Evolutionary conservation across 1,284 basidiomycete species (phyloP), one percentile per base, ranked within the genome.

Genomic region (Pseudozyma sp.): DNA sequence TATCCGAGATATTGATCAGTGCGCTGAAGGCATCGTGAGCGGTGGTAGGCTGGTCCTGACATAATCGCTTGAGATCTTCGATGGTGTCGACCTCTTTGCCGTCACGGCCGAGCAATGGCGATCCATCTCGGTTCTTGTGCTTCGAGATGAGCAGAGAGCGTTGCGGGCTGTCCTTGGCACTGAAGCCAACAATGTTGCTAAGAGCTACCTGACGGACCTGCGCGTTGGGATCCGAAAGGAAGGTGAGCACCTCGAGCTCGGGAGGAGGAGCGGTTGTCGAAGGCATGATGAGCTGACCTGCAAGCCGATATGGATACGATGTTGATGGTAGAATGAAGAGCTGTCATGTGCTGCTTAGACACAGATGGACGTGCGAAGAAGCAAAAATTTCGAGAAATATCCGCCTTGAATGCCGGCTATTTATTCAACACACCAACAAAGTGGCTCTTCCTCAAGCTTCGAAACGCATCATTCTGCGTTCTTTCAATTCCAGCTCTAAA

Each of bases 11-110:
- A 86, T 99, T 99, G 85, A 99, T 91, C 42, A 99, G 88, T 4
- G 94, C 94, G 73, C 92, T 91, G 85, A 98, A 92, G 1, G 96
- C 96, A 87, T 97, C 94, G 83, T 99, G 96, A 0, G 96, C 93
- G 51, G 95, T 91, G 60, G 91, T 75, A 1, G 80, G 71, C 82
- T 94, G 92, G 85, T 97, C 95, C 76, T 92, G 87, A 85, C 94
- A 96, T 52, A 97, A 86, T 0, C 91, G 84, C 84, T 95, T 94
- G 68, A 97, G 84, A 86, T 94, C 93, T 44, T 78, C 70, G 36
- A 85, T 60, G n/a, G 77, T 76, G 59, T 85, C 83, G 40, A 83
- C 66, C 39, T 76, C 64, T 45, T 78, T 78, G 19, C 79, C 81
- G 39, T 84, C 77, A 39, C 77, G 59, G 9, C 73, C 74, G 9